phyloP scores from a whole-genome alignment of 805 yeast species.

The Pichia ethanolica region DNA sequence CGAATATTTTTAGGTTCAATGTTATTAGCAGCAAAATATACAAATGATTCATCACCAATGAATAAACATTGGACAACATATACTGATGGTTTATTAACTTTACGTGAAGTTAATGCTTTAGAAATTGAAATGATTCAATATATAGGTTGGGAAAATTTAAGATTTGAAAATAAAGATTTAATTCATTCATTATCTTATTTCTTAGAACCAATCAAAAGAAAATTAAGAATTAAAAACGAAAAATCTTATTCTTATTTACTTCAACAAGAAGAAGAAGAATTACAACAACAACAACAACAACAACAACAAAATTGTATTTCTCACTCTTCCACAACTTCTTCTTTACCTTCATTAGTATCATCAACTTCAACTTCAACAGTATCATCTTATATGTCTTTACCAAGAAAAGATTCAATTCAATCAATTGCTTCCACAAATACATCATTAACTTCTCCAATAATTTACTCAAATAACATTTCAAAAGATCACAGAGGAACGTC shows the following conservation, averaged over 20 bases:
- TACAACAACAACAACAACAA: neutral
- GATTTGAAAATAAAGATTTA: constrained; percentile 64
- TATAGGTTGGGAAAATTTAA: constrained; percentile 73
- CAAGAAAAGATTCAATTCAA: constrained; percentile 8
- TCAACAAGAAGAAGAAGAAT: neutral
- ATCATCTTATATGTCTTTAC: constrained; percentile 20
- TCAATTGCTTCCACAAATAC: constrained; percentile 6
- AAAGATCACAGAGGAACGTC: too few species aligned
- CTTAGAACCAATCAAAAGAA: constrained; percentile 61
- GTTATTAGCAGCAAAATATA: constrained; percentile 83
- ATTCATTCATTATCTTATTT: constrained; percentile 65
- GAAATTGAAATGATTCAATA: constrained; percentile 81
- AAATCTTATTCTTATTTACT: constrained; percentile 3
- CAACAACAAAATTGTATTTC: neutral
- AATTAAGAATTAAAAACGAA: constrained; percentile 26
- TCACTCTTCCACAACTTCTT: constrained; percentile 7
- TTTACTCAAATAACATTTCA: neutral
- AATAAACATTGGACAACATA: constrained; percentile 95
- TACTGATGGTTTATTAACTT: constrained; percentile 74
- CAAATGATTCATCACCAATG: constrained; percentile 90
- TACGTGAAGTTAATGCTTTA: constrained; percentile 80
- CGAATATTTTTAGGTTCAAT: constrained; percentile 85
- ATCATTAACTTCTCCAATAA: constrained; percentile 12
- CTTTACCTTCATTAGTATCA: constrained; percentile 12
- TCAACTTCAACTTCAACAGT: constrained; percentile 12